Conservation (phyloP, 345 rosid genomes). For the Mercurialis annua region DNA sequence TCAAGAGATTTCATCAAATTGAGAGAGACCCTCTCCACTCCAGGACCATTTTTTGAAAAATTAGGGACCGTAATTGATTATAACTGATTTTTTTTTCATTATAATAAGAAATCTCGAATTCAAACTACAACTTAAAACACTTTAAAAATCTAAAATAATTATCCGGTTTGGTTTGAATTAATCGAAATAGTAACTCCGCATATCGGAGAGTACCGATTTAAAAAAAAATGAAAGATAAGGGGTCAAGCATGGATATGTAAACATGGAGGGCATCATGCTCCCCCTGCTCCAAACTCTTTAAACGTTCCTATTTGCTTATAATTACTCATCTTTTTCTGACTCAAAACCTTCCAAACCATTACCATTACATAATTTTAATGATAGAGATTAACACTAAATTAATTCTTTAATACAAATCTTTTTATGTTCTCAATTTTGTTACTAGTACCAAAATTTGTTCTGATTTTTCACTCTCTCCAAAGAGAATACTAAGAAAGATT, state of each 20-base stretch:
- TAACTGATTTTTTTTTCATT: too few relatives aligned
- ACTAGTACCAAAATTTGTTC: neutral
- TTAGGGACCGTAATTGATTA: too few relatives aligned
- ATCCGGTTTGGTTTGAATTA: too few relatives aligned
- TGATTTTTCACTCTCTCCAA: neutral
- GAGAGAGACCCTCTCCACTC: slow-evolving; percentile 13
- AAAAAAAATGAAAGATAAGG: neutral
- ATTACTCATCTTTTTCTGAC: slow-evolving; percentile 7
- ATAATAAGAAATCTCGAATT: too few relatives aligned
- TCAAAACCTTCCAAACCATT: slow-evolving; percentile 2
- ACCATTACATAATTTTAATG: neutral
- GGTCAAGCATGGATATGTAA: slow-evolving; percentile 25
- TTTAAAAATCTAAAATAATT: too few relatives aligned
- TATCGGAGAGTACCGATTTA: too few relatives aligned
- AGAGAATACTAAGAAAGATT: slow-evolving; percentile 1
- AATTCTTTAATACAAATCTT: too few relatives aligned
- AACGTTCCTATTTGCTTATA: slow-evolving; percentile 25
- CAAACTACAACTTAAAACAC: too few relatives aligned
- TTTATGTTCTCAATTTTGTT: too few relatives aligned
- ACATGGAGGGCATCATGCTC: slow-evolving; percentile 79
- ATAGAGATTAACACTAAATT: neutral
- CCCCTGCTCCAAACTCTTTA: slow-evolving; percentile 58
- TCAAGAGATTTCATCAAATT: slow-evolving; percentile 38
- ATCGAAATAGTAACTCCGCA: too few relatives aligned
- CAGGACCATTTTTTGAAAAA: neutral